Base-by-base conservation (phyloP, 2,329 filamentous ascomycete genomes). In the Pestalotiopsis sp. region DNA sequence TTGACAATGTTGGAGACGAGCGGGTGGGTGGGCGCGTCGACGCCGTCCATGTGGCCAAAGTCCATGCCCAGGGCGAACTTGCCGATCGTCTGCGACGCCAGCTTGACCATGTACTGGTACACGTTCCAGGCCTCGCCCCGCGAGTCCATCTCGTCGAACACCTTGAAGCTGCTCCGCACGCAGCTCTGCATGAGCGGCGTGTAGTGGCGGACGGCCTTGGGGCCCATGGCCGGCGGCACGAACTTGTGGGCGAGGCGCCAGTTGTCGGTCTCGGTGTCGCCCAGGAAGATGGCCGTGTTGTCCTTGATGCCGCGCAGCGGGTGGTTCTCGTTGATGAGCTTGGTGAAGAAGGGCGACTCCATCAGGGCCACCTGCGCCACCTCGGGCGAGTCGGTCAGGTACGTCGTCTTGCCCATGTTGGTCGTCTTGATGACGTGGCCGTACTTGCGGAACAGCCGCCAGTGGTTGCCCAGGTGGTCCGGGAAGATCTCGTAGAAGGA, bases 151-250 rank as follows among this genome's bases (percentile, higher is more conserved):
- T 82, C 79, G 69, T 86, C 84, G 36, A 86, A 84, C 1, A 85
- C 82, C 4, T 78, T 80, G 73, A 85, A 89, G 0, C 85, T 76
- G n/a, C 83, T 79, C 70, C 88, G 82, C 1, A 87, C 81, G 0
- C 84, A 84, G 58, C 80, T 75, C 70, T 90, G 86, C 87, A 91
- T 90, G 0, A 81, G 83, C 0, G 88, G 87, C 0, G 86, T 82
- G 69, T 91, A 90, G 71, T 90, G 88, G 1, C 85, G 81, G 6
- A 90, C 87, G 0, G 88, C 88, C 73, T 88, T 89, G 31, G 88
- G 88, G 0, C 84, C 84, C 17, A 91, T 78, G 0, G 86, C 85
- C 0, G 88, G 88, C 0, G 88, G 87, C 0, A 91, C 71, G 75
- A 90, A 91, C 74, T 91, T 91, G 80, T 91, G 89, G 0, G 85